Conservation (phyloP, 2,329 filamentous ascomycete genomes). For the Arachnopeziza araneosa region DNA sequence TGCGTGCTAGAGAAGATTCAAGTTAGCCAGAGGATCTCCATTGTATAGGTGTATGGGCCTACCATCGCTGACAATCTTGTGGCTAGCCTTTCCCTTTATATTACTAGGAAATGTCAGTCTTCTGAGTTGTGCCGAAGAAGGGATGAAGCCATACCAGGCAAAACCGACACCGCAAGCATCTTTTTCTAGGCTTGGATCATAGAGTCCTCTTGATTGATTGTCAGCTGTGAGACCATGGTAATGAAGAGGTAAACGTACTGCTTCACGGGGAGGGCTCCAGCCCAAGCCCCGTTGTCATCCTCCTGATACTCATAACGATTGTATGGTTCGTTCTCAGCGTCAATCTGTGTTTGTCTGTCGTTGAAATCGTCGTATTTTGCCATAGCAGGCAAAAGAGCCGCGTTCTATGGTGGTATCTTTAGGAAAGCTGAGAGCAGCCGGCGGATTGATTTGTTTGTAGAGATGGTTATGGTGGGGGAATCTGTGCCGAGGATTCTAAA, state of each 20-base stretch:
- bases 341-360: constrained; percentile 59
- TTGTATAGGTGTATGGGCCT: constrained; percentile 21
- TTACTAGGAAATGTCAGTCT: constrained; percentile 52
- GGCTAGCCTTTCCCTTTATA: constrained; percentile 94
- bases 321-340: constrained; percentile 55
- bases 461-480: not conserved
- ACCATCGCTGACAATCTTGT: constrained; percentile 99
- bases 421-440: not conserved
- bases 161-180: constrained; percentile 99
- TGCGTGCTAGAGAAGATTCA: constrained; percentile 57
- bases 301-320: constrained; percentile 80
- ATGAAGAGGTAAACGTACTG: constrained; percentile 49
- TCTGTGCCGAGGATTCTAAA: not conserved
- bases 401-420: constrained; percentile 12
- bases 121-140: not conserved
- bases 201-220: constrained; percentile 60
- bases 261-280: constrained; percentile 90
- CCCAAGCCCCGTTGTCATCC: constrained; percentile 83
- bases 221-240: constrained; percentile 3
- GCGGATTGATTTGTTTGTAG: not conserved
- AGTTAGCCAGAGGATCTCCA: constrained; percentile 29
- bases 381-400: constrained; percentile 58
- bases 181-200: constrained; percentile 93
- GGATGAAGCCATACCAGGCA: constrained; percentile 65
- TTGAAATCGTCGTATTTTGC: constrained; percentile 61